Conservation (phyloP, 2,329 filamentous ascomycete genomes). For the Aureobasidium sp. region DNA sequence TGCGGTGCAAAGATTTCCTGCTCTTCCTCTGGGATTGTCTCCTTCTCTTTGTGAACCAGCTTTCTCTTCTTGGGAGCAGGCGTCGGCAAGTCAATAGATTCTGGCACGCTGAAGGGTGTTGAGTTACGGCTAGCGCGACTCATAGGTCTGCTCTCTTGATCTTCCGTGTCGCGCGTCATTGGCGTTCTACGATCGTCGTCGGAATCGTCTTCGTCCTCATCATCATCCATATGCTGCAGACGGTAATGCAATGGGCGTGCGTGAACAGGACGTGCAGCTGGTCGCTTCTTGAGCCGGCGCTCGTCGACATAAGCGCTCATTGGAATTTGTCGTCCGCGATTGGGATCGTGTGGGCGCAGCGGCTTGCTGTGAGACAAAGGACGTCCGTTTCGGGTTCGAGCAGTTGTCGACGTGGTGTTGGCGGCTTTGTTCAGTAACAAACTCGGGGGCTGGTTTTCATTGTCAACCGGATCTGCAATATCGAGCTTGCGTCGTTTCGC, state of each 20-base stretch:
- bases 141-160: conserved; percentile 70
- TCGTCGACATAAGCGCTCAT: conserved; percentile 47
- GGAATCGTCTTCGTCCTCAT: conserved; percentile 71
- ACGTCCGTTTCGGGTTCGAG: conserved; percentile 39
- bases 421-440: conserved; percentile 40
- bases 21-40: conserved; percentile 28
- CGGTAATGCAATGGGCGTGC: conserved; percentile 73
- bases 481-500: conserved; percentile 74
- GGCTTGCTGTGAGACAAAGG: conserved; percentile 31
- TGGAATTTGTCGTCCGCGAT: conserved; percentile 29
- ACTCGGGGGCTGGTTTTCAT: conserved; percentile 47
- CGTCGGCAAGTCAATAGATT: conserved; percentile 28
- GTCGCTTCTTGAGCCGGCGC: conserved; percentile 44
- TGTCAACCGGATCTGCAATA: conserved; percentile 54
- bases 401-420: conserved; percentile 58
- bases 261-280: conserved; percentile 49
- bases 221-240: conserved; percentile 53
- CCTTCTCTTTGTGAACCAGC: conserved; percentile 20
- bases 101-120: conserved; percentile 42
- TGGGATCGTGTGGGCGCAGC: conserved; percentile 36
- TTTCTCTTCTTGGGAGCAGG: conserved; percentile 34
- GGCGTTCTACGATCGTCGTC: conserved; percentile 65
- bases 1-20: conserved; percentile 35
- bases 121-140: conserved; percentile 56
- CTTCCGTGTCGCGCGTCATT: conserved; percentile 68